Conservation (phyloP, 2,329 filamentous ascomycete genomes). For the Tolypocladium capitatum region DNA sequence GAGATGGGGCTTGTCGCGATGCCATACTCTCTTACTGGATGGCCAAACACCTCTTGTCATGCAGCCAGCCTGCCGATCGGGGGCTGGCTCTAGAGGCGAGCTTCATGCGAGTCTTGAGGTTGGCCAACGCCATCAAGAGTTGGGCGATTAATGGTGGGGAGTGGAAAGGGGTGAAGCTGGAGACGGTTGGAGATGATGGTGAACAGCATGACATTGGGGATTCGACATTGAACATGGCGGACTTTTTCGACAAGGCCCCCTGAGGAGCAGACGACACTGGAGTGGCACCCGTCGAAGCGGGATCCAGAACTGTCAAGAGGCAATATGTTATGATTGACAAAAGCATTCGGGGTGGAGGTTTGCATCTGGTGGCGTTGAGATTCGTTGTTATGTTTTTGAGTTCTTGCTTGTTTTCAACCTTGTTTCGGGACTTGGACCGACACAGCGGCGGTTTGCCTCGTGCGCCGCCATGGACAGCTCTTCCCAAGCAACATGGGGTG, state of each 20-base stretch:
- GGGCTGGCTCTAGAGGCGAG: background rate
- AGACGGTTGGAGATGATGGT: conserved; percentile 56
- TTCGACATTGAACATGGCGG: conserved; percentile 57
- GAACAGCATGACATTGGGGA: conserved; percentile 50
- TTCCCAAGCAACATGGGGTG: conserved; percentile 2
- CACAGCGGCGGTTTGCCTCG: background rate
- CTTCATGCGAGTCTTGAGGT: background rate
- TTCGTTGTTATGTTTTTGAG: conserved; percentile 11
- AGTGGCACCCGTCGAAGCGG: conserved; percentile 28
- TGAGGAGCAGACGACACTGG: background rate
- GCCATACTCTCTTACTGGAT: background rate
- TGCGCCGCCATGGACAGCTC: conserved; percentile 1
- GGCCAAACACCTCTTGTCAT: background rate
- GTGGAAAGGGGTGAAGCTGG: conserved; percentile 48
- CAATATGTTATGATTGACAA: conserved; percentile 19
- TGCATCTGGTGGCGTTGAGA: conserved; percentile 26
- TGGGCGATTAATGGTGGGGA: background rate
- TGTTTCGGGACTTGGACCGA: conserved; percentile 1
- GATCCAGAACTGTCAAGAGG: conserved; percentile 18
- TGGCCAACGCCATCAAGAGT: background rate
- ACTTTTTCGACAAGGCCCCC: conserved; percentile 24
- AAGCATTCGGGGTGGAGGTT: conserved; percentile 16
- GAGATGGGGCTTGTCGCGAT: background rate
- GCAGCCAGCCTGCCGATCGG: background rate
- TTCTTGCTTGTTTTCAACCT: conserved; percentile 8